Evolutionary conservation across 768 basidiomycete genomes (phyloP).

Genomic region (Tricholoma hemisulphureum): DNA sequence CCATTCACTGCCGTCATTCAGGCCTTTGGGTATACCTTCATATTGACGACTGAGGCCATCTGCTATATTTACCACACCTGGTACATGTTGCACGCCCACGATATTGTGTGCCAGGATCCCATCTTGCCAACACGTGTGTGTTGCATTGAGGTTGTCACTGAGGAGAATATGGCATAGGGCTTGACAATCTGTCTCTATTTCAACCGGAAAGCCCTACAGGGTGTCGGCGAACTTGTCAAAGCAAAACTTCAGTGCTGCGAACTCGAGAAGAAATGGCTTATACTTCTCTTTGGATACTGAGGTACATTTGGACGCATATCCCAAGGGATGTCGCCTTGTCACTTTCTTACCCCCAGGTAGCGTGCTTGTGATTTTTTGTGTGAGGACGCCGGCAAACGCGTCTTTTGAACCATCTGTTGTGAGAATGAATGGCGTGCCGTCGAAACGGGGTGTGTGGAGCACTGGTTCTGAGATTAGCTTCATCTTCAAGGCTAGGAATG

Average conservation of each 20-base stretch:
- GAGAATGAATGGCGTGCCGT: constrained; percentile 34
- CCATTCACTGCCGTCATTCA: constrained; percentile 31
- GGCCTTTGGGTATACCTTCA: constrained; percentile 12
- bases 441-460: constrained; percentile 20
- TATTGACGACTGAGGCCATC: constrained; percentile 29
- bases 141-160: constrained; percentile 18
- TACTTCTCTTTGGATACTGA: constrained; percentile 25
- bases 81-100: constrained; percentile 20
- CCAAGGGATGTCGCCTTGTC: constrained; percentile 22
- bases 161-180: constrained; percentile 24
- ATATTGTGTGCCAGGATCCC: constrained; percentile 24
- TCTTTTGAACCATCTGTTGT: constrained; percentile 37
- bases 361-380: constrained; percentile 21
- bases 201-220: constrained; percentile 26
- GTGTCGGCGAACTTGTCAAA: constrained; percentile 27
- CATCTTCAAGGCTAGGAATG: constrained; percentile 19
- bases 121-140: constrained; percentile 28
- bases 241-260: constrained; percentile 32
- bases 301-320: constrained; percentile 31
- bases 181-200: constrained; percentile 33
- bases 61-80: constrained; percentile 22
- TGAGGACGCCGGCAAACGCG: constrained; percentile 32
- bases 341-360: constrained; percentile 18
- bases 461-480: constrained; percentile 26
- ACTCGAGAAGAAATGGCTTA: constrained; percentile 31